Percentiles rank a stretch among this genome's conserved stretches.
Evolutionary conservation across 1,139 yeast genomes (phyloP).

Genomic region (Meyerozyma sp.): DNA sequence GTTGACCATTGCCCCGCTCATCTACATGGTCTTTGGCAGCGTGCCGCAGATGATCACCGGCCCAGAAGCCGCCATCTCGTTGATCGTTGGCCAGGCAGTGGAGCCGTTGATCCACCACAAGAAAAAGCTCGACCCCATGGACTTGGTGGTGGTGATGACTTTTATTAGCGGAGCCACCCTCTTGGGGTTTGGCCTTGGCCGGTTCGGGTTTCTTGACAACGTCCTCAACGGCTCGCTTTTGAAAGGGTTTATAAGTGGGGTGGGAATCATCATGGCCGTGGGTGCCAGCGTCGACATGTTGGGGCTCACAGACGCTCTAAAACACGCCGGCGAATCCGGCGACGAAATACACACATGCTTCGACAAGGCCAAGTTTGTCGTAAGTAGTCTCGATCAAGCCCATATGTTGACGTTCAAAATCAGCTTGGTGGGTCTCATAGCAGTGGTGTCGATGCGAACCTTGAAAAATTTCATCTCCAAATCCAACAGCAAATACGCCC

Average conservation of each 20-base stretch:
- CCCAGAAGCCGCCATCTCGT: slow-evolving; percentile 90
- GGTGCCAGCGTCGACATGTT: slow-evolving; percentile 71
- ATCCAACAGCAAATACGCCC: slow-evolving; percentile 10
- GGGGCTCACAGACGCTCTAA: slow-evolving; percentile 48
- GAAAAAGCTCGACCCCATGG: slow-evolving; percentile 48
- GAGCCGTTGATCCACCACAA: slow-evolving; percentile 58
- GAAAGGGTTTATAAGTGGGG: slow-evolving; percentile 87
- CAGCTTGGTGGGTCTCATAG: slow-evolving; percentile 42
- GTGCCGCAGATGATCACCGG: slow-evolving; percentile 97
- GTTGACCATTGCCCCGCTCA: slow-evolving; percentile 74
- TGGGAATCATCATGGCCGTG: slow-evolving; percentile 85
- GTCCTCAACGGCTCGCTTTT: slow-evolving; percentile 78
- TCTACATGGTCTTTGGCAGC: slow-evolving; percentile 80
- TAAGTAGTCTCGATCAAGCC: slow-evolving; percentile 30
- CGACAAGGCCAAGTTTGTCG: slow-evolving; percentile 59
- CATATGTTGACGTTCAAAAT: slow-evolving; percentile 50
- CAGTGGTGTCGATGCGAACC: slow-evolving; percentile 35
- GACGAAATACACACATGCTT: slow-evolving; percentile 62
- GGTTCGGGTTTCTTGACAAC: slow-evolving; percentile 87
- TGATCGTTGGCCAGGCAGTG: slow-evolving; percentile 90
- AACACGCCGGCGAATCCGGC: slow-evolving; percentile 29
- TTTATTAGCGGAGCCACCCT: slow-evolving; percentile 74
- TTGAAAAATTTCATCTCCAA: slow-evolving; percentile 33
- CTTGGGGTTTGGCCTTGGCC: slow-evolving; percentile 69
- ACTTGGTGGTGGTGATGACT: slow-evolving; percentile 67